Conservation (phyloP, 2,329 filamentous ascomycete species). For the Phaeosphaeria sp. region DNA sequence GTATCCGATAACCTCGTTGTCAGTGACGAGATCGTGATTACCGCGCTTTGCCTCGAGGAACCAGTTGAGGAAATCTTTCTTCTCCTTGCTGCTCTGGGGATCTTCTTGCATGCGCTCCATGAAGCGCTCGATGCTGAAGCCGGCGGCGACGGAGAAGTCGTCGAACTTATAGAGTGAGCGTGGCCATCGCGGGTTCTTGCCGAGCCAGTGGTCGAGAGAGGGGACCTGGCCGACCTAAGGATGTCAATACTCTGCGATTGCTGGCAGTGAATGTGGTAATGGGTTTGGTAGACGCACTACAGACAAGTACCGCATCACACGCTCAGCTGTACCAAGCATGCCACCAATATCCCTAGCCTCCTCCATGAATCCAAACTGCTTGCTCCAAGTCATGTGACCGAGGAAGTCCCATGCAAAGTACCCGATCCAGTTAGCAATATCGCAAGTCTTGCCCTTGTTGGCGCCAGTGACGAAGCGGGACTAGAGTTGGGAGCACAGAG, state of each 20-base stretch:
- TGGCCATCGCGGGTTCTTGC: conserved; percentile 26
- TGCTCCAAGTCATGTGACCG: conserved; percentile 50
- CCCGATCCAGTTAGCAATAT: conserved; percentile 43
- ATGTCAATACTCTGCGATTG: too few species aligned
- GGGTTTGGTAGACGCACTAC: conserved; percentile 20
- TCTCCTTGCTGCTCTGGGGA: conserved; percentile 19
- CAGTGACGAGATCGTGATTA: conserved; percentile 27
- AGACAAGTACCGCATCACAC: conserved; percentile 35
- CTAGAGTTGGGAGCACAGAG: conserved; percentile 33
- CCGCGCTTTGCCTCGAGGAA: conserved; percentile 27
- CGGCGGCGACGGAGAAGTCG: conserved; percentile 30
- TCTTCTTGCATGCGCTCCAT: conserved; percentile 27
- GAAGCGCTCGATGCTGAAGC: conserved; percentile 24
- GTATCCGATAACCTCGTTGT: conserved; percentile 40
- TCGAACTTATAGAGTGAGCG: conserved; percentile 30
- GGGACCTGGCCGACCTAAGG: conserved; percentile 41
- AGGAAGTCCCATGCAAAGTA: conserved; percentile 44
- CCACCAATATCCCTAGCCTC: conserved; percentile 48
- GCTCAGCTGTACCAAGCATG: conserved; percentile 47
- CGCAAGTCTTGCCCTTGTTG: conserved; percentile 35
- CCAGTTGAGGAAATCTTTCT: conserved; percentile 30
- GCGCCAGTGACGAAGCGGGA: conserved; percentile 31
- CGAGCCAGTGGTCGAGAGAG: conserved; percentile 32
- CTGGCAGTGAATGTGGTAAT: too few species aligned
- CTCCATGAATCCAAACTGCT: conserved; percentile 53